Evolutionary conservation across 2,329 filamentous ascomycete species (phyloP), one percentile per base, ranked within the genome.

Genomic region (Paecilomyces sp.): DNA sequence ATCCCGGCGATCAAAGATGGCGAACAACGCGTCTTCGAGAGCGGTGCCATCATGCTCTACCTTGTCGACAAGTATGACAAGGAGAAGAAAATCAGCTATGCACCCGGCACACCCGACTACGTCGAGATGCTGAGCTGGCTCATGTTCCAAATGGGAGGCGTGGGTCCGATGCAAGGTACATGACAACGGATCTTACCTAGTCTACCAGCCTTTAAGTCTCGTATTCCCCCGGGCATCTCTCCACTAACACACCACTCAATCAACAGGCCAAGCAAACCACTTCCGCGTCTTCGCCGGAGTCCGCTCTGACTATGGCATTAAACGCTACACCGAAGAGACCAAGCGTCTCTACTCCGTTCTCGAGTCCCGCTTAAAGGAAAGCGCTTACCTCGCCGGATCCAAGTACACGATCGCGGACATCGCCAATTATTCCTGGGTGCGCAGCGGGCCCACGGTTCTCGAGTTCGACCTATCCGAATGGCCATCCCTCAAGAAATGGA

Each of bases 321-420:
- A 78, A 25, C 72, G 79, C n/a, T 82, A 80, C 62, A 72, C 76
- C 47, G 77, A 78, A 30, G 80, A 82, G 65, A 80, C 79, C 3
- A 78, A 76, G 62, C 75, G 80, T 3, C 69, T 82, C 3, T 81
- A 78, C 63, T 68, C 71, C 22, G 78, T 82, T 13, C 72, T 82
- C 4, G 76, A 82, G 31, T 71, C 72, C 30, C 72, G 77, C 0
- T 67, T 82, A 3, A 61, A 66, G 51, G 70, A 74, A 30, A 75
- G 73, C 7, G 68, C 76, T 3, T 82, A 77, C 70, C 66, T 80
- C 1, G 78, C 79, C 0, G 79, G 79, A 0, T 64, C 72, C 31
- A 80, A 79, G 61, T 80, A 76, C 61, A 79, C 74, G 1, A 78
- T 81, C 61, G 79, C 78, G 9, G 79, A 82, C 62, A 74, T 81